Conservation (phyloP, 768 basidiomycete species). For the Cyathus striatus region DNA sequence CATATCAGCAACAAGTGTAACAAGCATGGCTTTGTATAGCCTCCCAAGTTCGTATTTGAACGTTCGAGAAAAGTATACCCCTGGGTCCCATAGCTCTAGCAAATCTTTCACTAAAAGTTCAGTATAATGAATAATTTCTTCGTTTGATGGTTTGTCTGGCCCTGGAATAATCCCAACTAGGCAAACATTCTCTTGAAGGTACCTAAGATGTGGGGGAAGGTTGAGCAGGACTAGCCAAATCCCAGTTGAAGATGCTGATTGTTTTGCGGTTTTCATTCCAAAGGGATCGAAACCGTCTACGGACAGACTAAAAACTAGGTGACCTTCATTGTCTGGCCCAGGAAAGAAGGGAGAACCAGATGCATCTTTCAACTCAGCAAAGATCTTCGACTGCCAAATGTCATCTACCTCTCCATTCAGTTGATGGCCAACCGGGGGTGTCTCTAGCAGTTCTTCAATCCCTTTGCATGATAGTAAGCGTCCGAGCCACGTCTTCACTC, state of each 20-base stretch:
- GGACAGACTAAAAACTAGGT: conserved; percentile 16
- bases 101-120: conserved; percentile 28
- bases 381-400: conserved; percentile 13
- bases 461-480: conserved; percentile 17
- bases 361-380: conserved; percentile 11
- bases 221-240: conserved; percentile 26
- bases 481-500: conserved; percentile 18
- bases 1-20: conserved; percentile 29
- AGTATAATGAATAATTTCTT: conserved; percentile 29
- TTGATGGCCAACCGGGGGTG: conserved; percentile 3
- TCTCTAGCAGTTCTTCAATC: conserved; percentile 17
- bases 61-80: conserved; percentile 21
- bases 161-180: conserved; percentile 38
- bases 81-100: conserved; percentile 21
- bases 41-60: conserved; percentile 13
- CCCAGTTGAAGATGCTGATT: conserved; percentile 13
- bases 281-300: conserved; percentile 23
- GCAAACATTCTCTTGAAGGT: conserved; percentile 33
- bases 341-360: conserved; percentile 16
- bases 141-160: conserved; percentile 24
- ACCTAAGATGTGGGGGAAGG: conserved; percentile 25
- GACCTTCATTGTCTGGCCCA: conserved; percentile 8
- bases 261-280: conserved; percentile 17
- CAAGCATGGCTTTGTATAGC: conserved; percentile 18
- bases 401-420: conserved; percentile 7